Conservation (phyloP, 2,329 filamentous ascomycete genomes). For the Tolypocladium ovalisporum region DNA sequence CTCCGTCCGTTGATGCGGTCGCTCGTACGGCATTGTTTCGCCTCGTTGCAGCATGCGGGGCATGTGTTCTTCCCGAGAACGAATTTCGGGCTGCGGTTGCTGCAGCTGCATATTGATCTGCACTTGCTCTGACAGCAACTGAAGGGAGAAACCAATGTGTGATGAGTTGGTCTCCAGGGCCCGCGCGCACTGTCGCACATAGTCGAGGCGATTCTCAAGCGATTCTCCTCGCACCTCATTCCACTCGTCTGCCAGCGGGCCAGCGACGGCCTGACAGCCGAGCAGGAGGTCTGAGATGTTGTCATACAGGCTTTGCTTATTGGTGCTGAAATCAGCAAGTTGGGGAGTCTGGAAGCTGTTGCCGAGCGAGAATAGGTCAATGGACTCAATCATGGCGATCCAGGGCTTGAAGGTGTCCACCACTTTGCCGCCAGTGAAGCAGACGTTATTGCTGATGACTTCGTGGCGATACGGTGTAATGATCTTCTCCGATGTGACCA, state of each 20-base stretch:
- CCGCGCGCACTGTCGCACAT: conserved; percentile 65
- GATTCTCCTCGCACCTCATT: conserved; percentile 83
- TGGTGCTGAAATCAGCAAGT: conserved; percentile 72
- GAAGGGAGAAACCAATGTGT: conserved; percentile 78
- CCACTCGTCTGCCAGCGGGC: conserved; percentile 91
- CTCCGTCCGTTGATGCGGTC: conserved; percentile 44
- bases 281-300: conserved; percentile 82
- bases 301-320: conserved; percentile 92
- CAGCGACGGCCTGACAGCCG: conserved; percentile 82
- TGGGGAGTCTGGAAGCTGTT: conserved; percentile 75
- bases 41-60: conserved; percentile 44
- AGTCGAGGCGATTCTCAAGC: conserved; percentile 73
- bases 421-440: conserved; percentile 65
- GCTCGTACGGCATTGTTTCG: conserved; percentile 46
- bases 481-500: conserved; percentile 69
- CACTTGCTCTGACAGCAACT: conserved; percentile 76
- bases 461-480: conserved; percentile 70
- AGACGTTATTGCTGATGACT: conserved; percentile 71
- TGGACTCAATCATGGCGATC: conserved; percentile 81
- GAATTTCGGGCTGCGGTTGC: conserved; percentile 22
- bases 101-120: conserved; percentile 43
- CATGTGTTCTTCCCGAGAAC: conserved; percentile 32
- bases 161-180: conserved; percentile 79
- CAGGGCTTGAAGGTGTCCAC: conserved; percentile 84
- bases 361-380: conserved; percentile 72